phyloP scores from a whole-genome alignment of 495 filamentous ascomycete species.

The Xylaria grammica region DNA sequence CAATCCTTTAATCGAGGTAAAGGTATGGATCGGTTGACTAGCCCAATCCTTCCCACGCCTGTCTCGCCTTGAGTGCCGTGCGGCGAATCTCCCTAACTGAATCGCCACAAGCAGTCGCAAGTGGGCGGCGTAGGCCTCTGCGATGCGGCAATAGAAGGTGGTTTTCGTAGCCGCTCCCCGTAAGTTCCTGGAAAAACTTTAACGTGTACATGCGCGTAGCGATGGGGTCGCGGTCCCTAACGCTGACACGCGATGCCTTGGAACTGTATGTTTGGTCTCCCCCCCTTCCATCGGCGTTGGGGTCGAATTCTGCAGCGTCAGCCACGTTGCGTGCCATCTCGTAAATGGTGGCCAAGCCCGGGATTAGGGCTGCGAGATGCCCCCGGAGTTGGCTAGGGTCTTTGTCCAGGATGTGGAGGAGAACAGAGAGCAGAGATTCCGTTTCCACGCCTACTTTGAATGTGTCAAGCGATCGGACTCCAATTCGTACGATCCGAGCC shows the following conservation, averaged over 20 bases:
- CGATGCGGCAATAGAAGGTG: conserved; percentile 42
- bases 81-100: conserved; percentile 49
- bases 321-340: conserved; percentile 29
- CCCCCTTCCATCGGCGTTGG: not conserved
- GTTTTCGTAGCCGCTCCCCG: conserved; percentile 43
- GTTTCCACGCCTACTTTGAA: conserved; percentile 32
- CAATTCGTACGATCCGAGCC: conserved; percentile 39
- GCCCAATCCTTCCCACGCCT: conserved; percentile 44
- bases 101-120: conserved; percentile 51
- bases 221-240: conserved; percentile 18
- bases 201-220: conserved; percentile 44
- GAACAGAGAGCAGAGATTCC: conserved; percentile 43
- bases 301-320: conserved; percentile 10
- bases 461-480: conserved; percentile 43
- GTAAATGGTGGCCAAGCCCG: conserved; percentile 37
- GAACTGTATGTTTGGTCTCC: not conserved
- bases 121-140: conserved; percentile 42
- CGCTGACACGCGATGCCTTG: not conserved
- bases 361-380: conserved; percentile 44
- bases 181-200: conserved; percentile 45
- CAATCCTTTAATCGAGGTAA: not conserved
- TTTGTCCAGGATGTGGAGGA: conserved; percentile 45
- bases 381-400: conserved; percentile 41
- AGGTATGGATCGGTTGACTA: conserved; percentile 2
- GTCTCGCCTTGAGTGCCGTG: conserved; percentile 46